Conservation (phyloP, 192 early-diverging fungal species). For the Phlyctochytrium bullatum region DNA sequence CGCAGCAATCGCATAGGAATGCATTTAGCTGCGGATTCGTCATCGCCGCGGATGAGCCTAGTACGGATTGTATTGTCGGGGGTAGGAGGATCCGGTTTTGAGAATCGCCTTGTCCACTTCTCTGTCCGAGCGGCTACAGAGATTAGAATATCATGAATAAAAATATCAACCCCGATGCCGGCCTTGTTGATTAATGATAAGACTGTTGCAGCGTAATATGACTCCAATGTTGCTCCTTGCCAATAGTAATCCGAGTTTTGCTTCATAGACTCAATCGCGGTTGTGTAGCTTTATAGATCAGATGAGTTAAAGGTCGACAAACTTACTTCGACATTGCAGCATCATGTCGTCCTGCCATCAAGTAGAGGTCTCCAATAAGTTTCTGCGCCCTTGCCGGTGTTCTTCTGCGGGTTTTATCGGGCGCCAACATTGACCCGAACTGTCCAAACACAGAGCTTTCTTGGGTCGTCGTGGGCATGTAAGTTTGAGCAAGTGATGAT, state of each 20-base stretch:
- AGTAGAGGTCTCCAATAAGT: constrained; percentile 69
- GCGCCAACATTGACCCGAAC: constrained; percentile 26
- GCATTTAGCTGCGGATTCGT: constrained; percentile 19
- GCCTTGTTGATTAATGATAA: constrained; percentile 59
- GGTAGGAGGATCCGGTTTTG: constrained; percentile 8
- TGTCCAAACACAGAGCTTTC: constrained; percentile 16
- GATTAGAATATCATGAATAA: too few relatives aligned
- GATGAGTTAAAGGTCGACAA: neutral
- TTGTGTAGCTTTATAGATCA: constrained; percentile 42
- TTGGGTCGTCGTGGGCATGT: constrained; percentile 3
- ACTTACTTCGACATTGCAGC: constrained; percentile 62
- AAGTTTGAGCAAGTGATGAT: neutral
- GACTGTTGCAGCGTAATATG: constrained; percentile 59
- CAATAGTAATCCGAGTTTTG: constrained; percentile 69
- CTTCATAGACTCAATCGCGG: constrained; percentile 68
- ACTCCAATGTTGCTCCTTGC: constrained; percentile 73
- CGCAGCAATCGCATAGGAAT: constrained; percentile 58
- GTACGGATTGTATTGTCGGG: constrained; percentile 21
- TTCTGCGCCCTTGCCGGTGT: constrained; percentile 73
- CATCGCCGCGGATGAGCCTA: constrained; percentile 7
- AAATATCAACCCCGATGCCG: constrained; percentile 54
- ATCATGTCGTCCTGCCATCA: constrained; percentile 70
- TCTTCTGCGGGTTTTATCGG: constrained; percentile 54
- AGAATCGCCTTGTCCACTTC: too few relatives aligned
- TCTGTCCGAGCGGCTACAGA: neutral